These are phyloP conservation scores for Cymbopogon flexuosus DNA, from an alignment of 202 grass and related monocot genomes.

Conservation along the genomic window DNA sequence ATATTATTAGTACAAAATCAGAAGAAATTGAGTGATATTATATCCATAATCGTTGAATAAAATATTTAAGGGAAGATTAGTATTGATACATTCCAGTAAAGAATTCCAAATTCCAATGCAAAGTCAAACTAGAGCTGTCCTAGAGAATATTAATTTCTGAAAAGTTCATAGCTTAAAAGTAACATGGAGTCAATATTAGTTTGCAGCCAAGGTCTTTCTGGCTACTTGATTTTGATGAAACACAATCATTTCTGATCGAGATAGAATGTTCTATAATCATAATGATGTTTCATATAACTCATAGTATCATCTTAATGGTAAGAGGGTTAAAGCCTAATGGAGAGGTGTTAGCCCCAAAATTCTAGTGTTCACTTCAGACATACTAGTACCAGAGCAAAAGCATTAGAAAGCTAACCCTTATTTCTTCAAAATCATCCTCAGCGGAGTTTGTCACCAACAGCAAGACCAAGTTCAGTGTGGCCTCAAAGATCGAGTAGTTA, in stretches of 20 bases:
- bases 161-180: background rate
- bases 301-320: background rate
- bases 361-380: background rate
- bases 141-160: background rate
- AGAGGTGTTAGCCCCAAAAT: background rate
- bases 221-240: constrained; percentile 16
- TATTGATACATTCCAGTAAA: background rate
- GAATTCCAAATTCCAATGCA: background rate
- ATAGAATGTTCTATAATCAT: background rate
- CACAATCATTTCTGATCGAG: background rate
- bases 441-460: constrained; percentile 25
- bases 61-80: background rate
- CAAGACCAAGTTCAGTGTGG: constrained; percentile 49
- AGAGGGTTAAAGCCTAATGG: background rate
- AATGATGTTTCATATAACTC: background rate
- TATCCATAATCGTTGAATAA: background rate
- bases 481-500: constrained; percentile 53
- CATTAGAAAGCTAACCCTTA: constrained; percentile 49
- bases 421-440: constrained; percentile 40
- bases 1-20: constrained; percentile 5
- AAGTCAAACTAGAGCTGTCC: background rate
- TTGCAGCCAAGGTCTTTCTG: background rate
- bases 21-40: background rate
- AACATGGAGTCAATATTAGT: background rate
- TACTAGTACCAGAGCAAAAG: constrained; percentile 20